A percentile compares a stretch with the other conserved stretches of the same genome.
Evolutionary conservation across 1,284 basidiomycete species (phyloP).

Genomic region (Ganoderma multipileum): DNA sequence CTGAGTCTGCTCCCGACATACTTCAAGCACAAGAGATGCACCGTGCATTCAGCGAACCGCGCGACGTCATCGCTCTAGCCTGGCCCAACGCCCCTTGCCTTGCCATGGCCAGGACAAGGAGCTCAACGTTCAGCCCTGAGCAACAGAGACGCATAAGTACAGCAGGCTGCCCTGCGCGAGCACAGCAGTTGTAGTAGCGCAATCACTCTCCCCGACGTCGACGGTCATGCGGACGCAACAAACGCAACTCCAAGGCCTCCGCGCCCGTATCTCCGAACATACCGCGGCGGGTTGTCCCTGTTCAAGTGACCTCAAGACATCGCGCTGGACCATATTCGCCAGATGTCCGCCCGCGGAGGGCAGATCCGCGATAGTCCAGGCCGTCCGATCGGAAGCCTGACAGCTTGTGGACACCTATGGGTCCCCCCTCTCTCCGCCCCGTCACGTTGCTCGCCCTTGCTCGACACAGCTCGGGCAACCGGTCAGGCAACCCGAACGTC

Average conservation of each 20-base stretch:
- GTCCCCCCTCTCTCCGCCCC: constrained; percentile 7
- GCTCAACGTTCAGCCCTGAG: not conserved
- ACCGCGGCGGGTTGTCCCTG: not conserved
- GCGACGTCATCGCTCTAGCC: not conserved
- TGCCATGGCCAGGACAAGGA: not conserved
- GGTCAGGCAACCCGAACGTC: not conserved
- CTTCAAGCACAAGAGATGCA: not conserved
- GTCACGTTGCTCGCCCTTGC: not conserved
- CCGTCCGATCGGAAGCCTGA: not conserved
- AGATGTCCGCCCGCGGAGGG: not conserved
- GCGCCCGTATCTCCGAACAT: constrained; percentile 10
- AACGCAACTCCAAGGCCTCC: too few relatives aligned
- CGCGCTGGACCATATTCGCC: not conserved
- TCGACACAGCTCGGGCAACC: not conserved
- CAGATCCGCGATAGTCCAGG: constrained; percentile 10
- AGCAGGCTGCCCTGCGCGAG: not conserved
- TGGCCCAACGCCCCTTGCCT: not conserved
- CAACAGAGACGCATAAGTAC: not conserved
- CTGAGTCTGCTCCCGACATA: not conserved
- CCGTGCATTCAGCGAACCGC: not conserved
- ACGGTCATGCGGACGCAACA: not conserved
- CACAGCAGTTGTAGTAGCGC: not conserved
- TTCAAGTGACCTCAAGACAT: constrained; percentile 4
- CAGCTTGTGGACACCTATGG: constrained; percentile 18
- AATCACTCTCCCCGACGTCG: not conserved